Evolutionary conservation across 352 stramenopile genomes (phyloP).

Genomic region (Phytopythium kandeliae): DNA sequence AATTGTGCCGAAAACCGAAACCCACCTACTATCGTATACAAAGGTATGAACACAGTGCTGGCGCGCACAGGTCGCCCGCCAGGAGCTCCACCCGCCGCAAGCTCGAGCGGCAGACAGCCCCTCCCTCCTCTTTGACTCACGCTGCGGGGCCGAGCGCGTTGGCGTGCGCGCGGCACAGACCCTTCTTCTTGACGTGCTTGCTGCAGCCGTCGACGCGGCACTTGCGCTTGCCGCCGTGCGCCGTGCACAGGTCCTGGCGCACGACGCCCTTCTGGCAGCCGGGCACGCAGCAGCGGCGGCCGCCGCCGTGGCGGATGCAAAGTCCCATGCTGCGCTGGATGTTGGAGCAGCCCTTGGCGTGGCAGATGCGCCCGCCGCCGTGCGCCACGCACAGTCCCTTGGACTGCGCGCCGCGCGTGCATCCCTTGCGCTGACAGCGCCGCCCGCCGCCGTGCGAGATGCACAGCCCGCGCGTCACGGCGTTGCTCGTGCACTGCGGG

Average conservation of each 20-base stretch:
- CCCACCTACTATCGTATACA: too few relatives aligned
- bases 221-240: slow-evolving; percentile 83
- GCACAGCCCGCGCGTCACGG: slow-evolving; percentile 74
- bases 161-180: slow-evolving; percentile 65
- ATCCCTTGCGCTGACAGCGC: slow-evolving; percentile 78
- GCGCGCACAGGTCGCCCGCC: too few relatives aligned
- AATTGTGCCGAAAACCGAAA: too few relatives aligned
- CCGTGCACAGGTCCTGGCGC: slow-evolving; percentile 80
- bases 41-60: too few relatives aligned
- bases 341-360: slow-evolving; percentile 72
- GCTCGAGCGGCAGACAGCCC: too few relatives aligned
- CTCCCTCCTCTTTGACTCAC: too few relatives aligned
- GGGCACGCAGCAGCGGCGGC: slow-evolving; percentile 52
- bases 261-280: slow-evolving; percentile 84
- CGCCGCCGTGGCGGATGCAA: slow-evolving; percentile 54
- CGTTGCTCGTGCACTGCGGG: slow-evolving; percentile 65
- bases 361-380: slow-evolving; percentile 76
- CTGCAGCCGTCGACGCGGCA: slow-evolving; percentile 73
- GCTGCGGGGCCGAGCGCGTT: slow-evolving; percentile 37
- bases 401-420: slow-evolving; percentile 73
- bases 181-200: slow-evolving; percentile 87
- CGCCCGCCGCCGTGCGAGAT: slow-evolving; percentile 77
- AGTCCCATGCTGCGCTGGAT: slow-evolving; percentile 85
- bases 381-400: slow-evolving; percentile 83
- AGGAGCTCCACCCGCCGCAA: too few relatives aligned